Percentiles rank a stretch among this genome's conserved stretches.
Conservation (phyloP, 345 rosid genomes). For the Arabidopsis suecica region DNA sequence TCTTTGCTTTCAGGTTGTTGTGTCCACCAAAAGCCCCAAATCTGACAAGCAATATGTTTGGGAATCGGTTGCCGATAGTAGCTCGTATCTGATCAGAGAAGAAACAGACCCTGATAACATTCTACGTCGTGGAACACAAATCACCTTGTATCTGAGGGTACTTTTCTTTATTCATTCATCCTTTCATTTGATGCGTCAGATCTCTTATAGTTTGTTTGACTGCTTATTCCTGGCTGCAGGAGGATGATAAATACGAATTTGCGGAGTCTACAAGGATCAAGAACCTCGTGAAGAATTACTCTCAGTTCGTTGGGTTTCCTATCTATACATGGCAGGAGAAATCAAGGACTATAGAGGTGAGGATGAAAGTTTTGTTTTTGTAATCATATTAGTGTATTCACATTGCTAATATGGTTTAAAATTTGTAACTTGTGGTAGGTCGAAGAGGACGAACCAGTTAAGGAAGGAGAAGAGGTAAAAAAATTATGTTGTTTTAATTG, state of each 20-base stretch:
- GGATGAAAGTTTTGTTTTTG: neutral
- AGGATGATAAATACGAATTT: constrained; percentile 92
- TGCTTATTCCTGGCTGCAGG: constrained; percentile 50
- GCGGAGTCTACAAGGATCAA: constrained; percentile 78
- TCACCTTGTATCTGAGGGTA: constrained; percentile 92
- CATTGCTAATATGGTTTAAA: neutral
- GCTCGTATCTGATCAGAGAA: constrained; percentile 86
- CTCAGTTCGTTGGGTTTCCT: constrained; percentile 98
- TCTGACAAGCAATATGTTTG: constrained; percentile 96
- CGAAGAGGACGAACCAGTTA: constrained; percentile 86
- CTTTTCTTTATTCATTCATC: neutral
- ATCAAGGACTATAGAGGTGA: constrained; percentile 92
- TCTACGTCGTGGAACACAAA: constrained; percentile 82
- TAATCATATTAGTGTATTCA: neutral
- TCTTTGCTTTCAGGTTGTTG: constrained; percentile 69
- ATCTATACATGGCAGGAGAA: constrained; percentile 95
- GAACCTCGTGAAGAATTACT: constrained; percentile 91
- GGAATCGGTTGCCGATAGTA: constrained; percentile 91
- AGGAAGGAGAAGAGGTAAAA: constrained; percentile 90
- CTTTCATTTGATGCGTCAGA: neutral
- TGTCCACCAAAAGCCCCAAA: constrained; percentile 93
- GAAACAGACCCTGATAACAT: constrained; percentile 85
- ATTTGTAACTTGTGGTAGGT: constrained; percentile 55
- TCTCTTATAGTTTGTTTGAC: neutral
- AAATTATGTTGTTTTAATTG: neutral